phyloP scores from a whole-genome alignment of 768 basidiomycete species.

The Pisolithus orientalis region DNA sequence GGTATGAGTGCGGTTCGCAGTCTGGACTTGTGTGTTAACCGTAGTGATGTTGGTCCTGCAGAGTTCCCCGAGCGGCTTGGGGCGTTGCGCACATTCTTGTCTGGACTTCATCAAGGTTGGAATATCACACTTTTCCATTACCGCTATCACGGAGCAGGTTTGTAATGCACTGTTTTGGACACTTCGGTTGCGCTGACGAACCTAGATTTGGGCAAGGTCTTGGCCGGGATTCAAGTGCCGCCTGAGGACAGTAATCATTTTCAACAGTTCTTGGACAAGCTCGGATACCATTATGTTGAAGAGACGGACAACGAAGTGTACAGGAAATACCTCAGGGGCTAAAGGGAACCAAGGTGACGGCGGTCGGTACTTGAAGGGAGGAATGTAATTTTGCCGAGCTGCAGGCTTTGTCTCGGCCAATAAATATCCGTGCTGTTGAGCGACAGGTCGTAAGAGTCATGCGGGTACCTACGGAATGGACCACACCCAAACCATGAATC shows the following conservation, averaged over 20 bases:
- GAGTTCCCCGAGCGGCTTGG: slow-evolving; percentile 96
- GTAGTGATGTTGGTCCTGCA: slow-evolving; percentile 24
- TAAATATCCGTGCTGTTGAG: no score
- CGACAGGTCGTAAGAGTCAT: no score
- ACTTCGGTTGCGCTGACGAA: slow-evolving; percentile 1
- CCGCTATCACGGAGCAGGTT: slow-evolving; percentile 94
- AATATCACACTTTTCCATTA: slow-evolving; percentile 98
- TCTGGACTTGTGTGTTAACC: neutral
- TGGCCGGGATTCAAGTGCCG: slow-evolving; percentile 93
- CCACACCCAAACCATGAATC: no score
- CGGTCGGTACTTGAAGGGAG: neutral
- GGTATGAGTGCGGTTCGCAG: slow-evolving; percentile 45
- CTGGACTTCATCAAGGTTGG: slow-evolving; percentile 78
- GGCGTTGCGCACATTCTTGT: slow-evolving; percentile 85
- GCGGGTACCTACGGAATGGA: no score
- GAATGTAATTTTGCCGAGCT: no score
- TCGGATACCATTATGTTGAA: slow-evolving; percentile 88
- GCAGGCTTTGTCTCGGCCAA: no score
- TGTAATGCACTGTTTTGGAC: slow-evolving; percentile 20
- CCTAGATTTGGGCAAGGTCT: slow-evolving; percentile 84
- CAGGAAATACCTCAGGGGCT: slow-evolving; percentile 56
- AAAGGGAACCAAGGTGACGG: slow-evolving; percentile 1
- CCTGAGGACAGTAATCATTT: slow-evolving; percentile 60
- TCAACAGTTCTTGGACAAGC: slow-evolving; percentile 61
- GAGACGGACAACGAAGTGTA: slow-evolving; percentile 90